A percentile compares a stretch with the other conserved stretches of the same genome.
These are phyloP conservation scores for Mimosa bimucronata DNA, from an alignment of 306 rosid species.

Conservation along the genomic window DNA sequence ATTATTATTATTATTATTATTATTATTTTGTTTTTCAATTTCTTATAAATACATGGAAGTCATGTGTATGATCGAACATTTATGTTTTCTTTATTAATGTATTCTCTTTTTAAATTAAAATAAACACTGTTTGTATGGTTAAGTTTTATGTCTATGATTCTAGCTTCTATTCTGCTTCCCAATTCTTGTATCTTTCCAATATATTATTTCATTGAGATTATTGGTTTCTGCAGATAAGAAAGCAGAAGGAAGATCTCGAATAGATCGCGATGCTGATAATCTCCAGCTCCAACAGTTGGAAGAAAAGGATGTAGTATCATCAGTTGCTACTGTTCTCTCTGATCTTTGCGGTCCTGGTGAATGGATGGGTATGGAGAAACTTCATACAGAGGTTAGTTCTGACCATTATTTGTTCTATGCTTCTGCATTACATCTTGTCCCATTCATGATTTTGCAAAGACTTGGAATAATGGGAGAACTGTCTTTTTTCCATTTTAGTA, in stretches of 20 bases:
- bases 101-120: conserved; percentile 3
- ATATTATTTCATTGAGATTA: conserved; percentile 20
- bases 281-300: conserved; percentile 88
- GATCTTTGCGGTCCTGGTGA: conserved; percentile 99
- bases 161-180: conserved; percentile 10
- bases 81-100: not conserved
- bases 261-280: conserved; percentile 88
- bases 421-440: not conserved
- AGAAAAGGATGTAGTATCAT: conserved; percentile 97
- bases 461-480: conserved; percentile 10
- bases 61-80: not conserved
- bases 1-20: too few relatives aligned
- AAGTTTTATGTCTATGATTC: not conserved
- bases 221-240: conserved; percentile 71
- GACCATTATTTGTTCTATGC: conserved; percentile 20
- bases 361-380: conserved; percentile 99
- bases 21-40: not conserved
- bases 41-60: not conserved
- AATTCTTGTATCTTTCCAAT: not conserved
- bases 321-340: conserved; percentile 96
- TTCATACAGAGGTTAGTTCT: conserved; percentile 83
- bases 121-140: not conserved
- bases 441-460: conserved; percentile 15
- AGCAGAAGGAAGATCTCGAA: conserved; percentile 83
- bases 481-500: conserved; percentile 24